Base-by-base conservation (phyloP, 805 yeast species). In the Starmerella vitae region DNA sequence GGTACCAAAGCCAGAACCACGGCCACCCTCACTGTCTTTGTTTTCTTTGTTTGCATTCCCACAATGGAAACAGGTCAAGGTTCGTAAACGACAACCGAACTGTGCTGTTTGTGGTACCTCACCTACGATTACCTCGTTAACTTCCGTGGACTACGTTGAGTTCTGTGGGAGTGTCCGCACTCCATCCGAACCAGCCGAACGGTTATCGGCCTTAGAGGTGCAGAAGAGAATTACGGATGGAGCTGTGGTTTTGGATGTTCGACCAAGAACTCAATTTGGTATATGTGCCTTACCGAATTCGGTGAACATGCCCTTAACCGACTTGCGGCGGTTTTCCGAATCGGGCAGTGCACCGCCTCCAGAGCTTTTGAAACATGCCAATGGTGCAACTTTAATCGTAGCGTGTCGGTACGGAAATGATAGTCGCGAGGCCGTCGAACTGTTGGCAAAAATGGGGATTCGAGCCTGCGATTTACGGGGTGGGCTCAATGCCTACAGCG, bases 381-480 rank as follows among this genome's bases (percentile, higher is more conserved):
- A n/a, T n/a, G 45, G 48, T 4, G 53, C 56, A 25, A 61, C 60
- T 3, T 56, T 80, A 0, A 69, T 66, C 39, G 79, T 84, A 0
- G 64, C 88, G 15, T 91, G 98, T 58, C 67, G 96, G 24, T 76
- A 67, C 53, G 98, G 98, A 8, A 85, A 83, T 56, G 97, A 91
- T 55, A 86, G 97, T 0, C 85, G 81, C 51, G 57, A 74, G 14
- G 93, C 94, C 0, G 76, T 80, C 1, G 58, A 66, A 40, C 59
- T 65, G 32, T 57, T 86, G 33, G 63, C 68, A 36, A 64, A 66
- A 1, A 63, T 70, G 33, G 72, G 73, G 0, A 59, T 72, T 14
- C 57, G 69, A 15, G 82, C 73, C 0, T 68, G 60, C 37, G 94
- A 88, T 55, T 64, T 88, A 4, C 63, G 56, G 9, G 97, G 97